Evolutionary conservation across 768 basidiomycete genomes (phyloP).

Genomic region (Suillus clintonianus): DNA sequence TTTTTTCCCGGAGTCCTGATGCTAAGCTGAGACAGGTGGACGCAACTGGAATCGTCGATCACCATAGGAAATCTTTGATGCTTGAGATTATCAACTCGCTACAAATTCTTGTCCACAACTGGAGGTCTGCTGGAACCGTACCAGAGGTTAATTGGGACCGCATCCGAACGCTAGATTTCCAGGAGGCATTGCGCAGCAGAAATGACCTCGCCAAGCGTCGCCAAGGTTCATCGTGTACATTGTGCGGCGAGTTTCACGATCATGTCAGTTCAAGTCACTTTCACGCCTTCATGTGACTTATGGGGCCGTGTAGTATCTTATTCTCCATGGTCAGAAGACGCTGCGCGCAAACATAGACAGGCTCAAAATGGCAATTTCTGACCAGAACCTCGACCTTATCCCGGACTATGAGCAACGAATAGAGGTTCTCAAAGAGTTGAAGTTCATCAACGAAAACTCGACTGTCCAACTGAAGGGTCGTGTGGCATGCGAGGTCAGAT

Average conservation of each 20-base stretch:
- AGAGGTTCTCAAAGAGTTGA: constrained; percentile 84
- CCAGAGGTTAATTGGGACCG: constrained; percentile 86
- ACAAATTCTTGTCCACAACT: constrained; percentile 54
- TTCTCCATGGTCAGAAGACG: constrained; percentile 74
- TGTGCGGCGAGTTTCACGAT: constrained; percentile 67
- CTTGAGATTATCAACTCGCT: constrained; percentile 56
- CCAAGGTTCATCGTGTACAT: constrained; percentile 46
- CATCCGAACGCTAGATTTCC: constrained; percentile 86
- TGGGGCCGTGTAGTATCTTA: constrained; percentile 57
- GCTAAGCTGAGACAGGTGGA: constrained; percentile 57
- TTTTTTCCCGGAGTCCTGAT: not conserved
- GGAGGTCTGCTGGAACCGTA: constrained; percentile 46
- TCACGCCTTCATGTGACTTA: constrained; percentile 4
- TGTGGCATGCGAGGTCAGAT: constrained; percentile 90
- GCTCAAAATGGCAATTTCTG: constrained; percentile 86
- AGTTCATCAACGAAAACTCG: constrained; percentile 94
- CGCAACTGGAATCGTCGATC: constrained; percentile 64
- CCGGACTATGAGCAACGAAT: constrained; percentile 97
- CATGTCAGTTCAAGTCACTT: constrained; percentile 58
- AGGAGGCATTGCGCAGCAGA: constrained; percentile 72
- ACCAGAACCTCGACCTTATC: constrained; percentile 94
- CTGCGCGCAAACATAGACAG: constrained; percentile 72
- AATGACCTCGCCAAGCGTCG: constrained; percentile 49
- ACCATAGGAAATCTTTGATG: constrained; percentile 63
- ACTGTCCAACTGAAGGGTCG: constrained; percentile 95